Evolutionary conservation across 495 filamentous ascomycete genomes (phyloP), one percentile per base, ranked within the genome.

Genomic region (Neurospora tetraspora): DNA sequence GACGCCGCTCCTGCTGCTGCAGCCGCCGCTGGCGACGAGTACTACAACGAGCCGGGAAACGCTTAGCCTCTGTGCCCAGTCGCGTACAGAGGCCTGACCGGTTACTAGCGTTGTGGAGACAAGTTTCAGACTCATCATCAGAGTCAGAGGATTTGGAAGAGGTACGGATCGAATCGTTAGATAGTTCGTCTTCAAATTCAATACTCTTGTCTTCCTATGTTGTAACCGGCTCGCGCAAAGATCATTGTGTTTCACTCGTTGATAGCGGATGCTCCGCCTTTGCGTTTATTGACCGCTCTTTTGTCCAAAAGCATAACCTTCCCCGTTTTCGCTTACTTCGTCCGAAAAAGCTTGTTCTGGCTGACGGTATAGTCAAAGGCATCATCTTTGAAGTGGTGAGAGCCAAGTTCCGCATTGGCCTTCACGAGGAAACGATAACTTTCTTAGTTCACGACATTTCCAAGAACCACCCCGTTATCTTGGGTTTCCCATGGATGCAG

Each of bases 281-380:
- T 3, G 8, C 18, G 0, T 45, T 45, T 1, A 45, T 45, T 1
- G 0, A 45, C 3, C 18, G 18, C 0, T 45, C 8, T 1, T 45
- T 45, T 1, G 1, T 45, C 1, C 0, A 4, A 3, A n/a, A 40
- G 5, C 2, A 45, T 4, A 45, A 45, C 1, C 16, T 45, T 0
- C 42, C 42, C 0, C 8, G 18, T n/a, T 45, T 45, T 10, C 7
- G 7, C 0, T 0, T 45, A 1, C 18, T 1, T 4, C 1, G 4
- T 0, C 0, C 7, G 0, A 45, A 45, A 1, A 45, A 45, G 0
- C 7, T 45, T 4, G 2, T 45, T 20, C 1, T 45, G 0, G 18
- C 42, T 10, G 3, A 45, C 3, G 3, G 18, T 0, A 1, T 45
- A 20, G 3, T 45, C 7, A 20, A 45, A n/a, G 3, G 18, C 1